These are phyloP conservation scores for Pinus albicaulis DNA, from an alignment of 75 land plant genomes.

Conservation along the genomic window DNA sequence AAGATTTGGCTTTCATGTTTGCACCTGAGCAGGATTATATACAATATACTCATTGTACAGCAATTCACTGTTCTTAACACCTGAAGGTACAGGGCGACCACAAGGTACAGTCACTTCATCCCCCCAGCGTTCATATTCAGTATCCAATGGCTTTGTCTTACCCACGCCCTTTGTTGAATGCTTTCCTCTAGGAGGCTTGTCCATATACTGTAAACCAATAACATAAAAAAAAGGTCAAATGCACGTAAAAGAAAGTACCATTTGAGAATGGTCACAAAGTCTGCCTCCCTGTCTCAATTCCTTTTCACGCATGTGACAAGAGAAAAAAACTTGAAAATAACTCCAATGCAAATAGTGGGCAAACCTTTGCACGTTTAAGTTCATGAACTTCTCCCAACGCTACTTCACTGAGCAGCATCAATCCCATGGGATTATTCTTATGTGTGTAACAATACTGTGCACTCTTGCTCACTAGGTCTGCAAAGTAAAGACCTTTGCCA, in stretches of 20 bases:
- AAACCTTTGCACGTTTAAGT: constrained; percentile 76
- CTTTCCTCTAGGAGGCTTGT: constrained; percentile 79
- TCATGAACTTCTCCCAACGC: constrained; percentile 83
- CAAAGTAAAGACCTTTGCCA: constrained; percentile 97
- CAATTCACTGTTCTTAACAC: constrained; percentile 50
- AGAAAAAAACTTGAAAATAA: constrained; percentile 6
- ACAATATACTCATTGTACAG: constrained; percentile 96
- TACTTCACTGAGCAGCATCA: constrained; percentile 95
- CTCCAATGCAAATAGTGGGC: neutral
- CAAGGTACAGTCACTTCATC: constrained; percentile 88
- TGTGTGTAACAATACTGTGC: constrained; percentile 94
- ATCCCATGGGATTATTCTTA: constrained; percentile 78
- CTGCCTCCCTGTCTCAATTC: neutral
- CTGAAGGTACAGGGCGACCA: constrained; percentile 84
- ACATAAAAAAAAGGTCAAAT: neutral
- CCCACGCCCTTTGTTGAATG: constrained; percentile 94
- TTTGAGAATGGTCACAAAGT: neutral
- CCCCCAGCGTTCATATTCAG: constrained; percentile 68
- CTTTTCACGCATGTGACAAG: neutral
- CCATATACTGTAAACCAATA: constrained; percentile 71
- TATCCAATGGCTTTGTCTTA: constrained; percentile 51
- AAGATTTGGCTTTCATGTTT: neutral
- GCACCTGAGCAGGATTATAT: constrained; percentile 84
- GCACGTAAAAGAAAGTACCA: neutral
- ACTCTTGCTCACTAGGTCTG: constrained; percentile 97